Percentiles rank a stretch among this genome's conserved stretches.
Conservation (phyloP, 768 basidiomycete genomes). For the Lentinula edodes region DNA sequence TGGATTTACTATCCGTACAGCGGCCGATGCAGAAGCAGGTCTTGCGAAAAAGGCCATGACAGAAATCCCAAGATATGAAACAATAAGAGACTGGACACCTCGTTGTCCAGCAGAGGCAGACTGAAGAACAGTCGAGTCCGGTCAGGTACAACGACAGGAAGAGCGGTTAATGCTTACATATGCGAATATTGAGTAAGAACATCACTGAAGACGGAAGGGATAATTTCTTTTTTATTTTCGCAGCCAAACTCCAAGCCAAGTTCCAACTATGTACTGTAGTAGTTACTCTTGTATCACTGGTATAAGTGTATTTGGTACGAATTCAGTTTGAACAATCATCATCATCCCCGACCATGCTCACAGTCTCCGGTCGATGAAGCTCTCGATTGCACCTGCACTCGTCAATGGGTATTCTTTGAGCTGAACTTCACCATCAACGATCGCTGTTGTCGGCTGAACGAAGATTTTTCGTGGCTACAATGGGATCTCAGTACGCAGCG, state of each 20-base stretch:
- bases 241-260: no score
- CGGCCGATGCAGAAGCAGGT: slow-evolving; percentile 53
- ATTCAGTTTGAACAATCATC: no score
- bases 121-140: slow-evolving; percentile 6
- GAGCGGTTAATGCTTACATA: background rate
- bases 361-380: slow-evolving; percentile 69
- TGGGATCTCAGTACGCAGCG: background rate
- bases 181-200: background rate
- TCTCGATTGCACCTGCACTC: slow-evolving; percentile 69
- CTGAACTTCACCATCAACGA: slow-evolving; percentile 61
- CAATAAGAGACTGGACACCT: slow-evolving; percentile 5
- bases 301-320: no score
- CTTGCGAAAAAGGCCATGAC: slow-evolving; percentile 68
- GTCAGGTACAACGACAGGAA: background rate
- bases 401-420: slow-evolving; percentile 79
- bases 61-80: slow-evolving; percentile 4
- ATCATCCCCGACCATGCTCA: slow-evolving; percentile 17
- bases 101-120: slow-evolving; percentile 7
- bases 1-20: slow-evolving; percentile 71
- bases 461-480: slow-evolving; percentile 76
- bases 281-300: no score
- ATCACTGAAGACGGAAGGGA: no score
- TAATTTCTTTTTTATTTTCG: no score
- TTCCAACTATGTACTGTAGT: no score
- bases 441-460: slow-evolving; percentile 75